phyloP scores from a whole-genome alignment of 768 basidiomycete species.

The Suillus subluteus region DNA sequence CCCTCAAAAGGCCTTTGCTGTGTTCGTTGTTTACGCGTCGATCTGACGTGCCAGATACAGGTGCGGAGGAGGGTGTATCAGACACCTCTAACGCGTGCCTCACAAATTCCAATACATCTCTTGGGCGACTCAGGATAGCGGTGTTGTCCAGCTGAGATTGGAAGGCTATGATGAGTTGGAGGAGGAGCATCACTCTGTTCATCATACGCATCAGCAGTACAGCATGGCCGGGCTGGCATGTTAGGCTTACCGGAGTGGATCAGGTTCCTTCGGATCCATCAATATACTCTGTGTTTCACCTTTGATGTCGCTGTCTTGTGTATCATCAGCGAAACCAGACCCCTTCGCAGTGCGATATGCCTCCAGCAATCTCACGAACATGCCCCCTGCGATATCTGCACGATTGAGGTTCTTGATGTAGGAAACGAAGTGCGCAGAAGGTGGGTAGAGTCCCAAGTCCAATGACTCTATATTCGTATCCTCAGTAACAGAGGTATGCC shows the following conservation, averaged over 20 bases:
- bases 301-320: constrained; percentile 25
- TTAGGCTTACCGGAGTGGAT: constrained; percentile 54
- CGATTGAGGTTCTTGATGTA: constrained; percentile 70
- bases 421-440: constrained; percentile 69
- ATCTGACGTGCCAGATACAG: constrained; percentile 11
- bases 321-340: not conserved
- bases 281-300: constrained; percentile 33
- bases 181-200: constrained; percentile 55
- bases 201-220: not conserved
- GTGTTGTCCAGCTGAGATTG: constrained; percentile 67
- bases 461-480: constrained; percentile 58
- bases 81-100: constrained; percentile 70
- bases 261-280: constrained; percentile 32
- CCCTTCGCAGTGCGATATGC: constrained; percentile 48
- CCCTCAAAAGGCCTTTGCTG: constrained; percentile 30
- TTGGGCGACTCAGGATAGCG: constrained; percentile 63
- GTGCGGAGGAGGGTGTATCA: not conserved
- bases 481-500: constrained; percentile 42
- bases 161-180: constrained; percentile 85
- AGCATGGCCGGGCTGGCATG: not conserved
- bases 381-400: constrained; percentile 66
- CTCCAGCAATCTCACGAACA: constrained; percentile 79
- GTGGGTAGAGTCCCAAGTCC: constrained; percentile 61
- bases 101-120: constrained; percentile 81
- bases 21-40: constrained; percentile 7